phyloP scores from a whole-genome alignment of 164 flowering plant species.

The Dillenia turbinata region DNA sequence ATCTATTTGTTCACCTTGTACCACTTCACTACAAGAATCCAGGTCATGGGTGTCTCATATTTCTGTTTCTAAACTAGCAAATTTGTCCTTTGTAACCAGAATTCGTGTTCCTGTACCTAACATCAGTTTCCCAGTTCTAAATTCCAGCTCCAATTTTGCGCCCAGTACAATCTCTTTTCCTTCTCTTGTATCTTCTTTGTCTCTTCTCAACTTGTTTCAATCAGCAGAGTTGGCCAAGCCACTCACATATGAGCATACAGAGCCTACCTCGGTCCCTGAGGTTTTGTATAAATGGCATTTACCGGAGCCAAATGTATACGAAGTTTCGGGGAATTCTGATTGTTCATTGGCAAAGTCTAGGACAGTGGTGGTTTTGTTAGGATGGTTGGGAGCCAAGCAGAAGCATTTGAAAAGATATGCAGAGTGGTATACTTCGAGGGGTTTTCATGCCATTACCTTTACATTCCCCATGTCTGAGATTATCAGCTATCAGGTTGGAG shows the following conservation, averaged over 20 bases:
- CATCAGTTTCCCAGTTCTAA: conserved; percentile 24
- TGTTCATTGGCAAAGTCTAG: conserved; percentile 60
- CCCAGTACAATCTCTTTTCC: conserved; percentile 11
- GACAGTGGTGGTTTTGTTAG: conserved; percentile 91
- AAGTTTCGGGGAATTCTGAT: conserved; percentile 39
- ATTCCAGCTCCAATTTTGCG: conserved; percentile 5
- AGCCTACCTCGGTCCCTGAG: conserved; percentile 41
- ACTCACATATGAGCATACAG: conserved; percentile 11
- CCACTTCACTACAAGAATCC: conserved; percentile 16
- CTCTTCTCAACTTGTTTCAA: conserved; percentile 40
- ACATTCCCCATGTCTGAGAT: conserved; percentile 93
- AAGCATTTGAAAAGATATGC: conserved; percentile 91
- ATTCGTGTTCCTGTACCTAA: conserved; percentile 52
- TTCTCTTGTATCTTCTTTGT: conserved; percentile 32
- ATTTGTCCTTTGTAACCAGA: conserved; percentile 43
- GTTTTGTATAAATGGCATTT: conserved; percentile 87
- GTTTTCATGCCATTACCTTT: conserved; percentile 89
- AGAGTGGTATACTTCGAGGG: conserved; percentile 93
- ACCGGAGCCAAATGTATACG: conserved; percentile 45
- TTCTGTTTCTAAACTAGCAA: conserved; percentile 46
- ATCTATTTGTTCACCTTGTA: conserved; percentile 11
- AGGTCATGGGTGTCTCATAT: conserved; percentile 48
- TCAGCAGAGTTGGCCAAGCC: conserved; percentile 59
- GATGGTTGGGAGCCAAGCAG: conserved; percentile 98
- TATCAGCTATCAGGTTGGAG: conserved; percentile 79